A percentile compares a stretch with the other conserved stretches of the same genome.
phyloP scores from a whole-genome alignment of 805 yeast genomes.

The Candida loeiensis region DNA sequence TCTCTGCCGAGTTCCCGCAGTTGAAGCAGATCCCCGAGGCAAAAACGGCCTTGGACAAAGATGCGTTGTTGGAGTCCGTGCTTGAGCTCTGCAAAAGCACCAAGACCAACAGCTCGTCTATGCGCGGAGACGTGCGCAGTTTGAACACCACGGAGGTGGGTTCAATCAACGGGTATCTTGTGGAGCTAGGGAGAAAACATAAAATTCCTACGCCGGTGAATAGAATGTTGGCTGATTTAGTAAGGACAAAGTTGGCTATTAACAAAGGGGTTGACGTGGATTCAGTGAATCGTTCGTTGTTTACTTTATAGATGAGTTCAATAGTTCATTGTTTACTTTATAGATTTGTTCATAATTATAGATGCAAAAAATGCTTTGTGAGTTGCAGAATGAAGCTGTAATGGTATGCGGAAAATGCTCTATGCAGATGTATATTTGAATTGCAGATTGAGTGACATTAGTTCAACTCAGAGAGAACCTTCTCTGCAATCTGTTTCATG shows the following conservation, averaged over 20 bases:
- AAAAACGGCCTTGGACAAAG: constrained; percentile 25
- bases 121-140: constrained; percentile 62
- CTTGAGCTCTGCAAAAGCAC: constrained; percentile 34
- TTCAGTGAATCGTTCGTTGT: constrained; percentile 3
- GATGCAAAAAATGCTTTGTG: too few species aligned
- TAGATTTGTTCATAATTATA: too few species aligned
- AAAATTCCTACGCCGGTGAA: constrained; percentile 47
- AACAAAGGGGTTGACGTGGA: constrained; percentile 25
- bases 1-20: constrained; percentile 28
- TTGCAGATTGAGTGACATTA: neutral
- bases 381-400: too few species aligned
- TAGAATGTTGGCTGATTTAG: constrained; percentile 42
- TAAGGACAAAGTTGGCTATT: constrained; percentile 36
- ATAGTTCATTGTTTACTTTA: neutral
- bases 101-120: constrained; percentile 60
- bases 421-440: neutral
- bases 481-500: constrained; percentile 22
- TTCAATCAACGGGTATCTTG: constrained; percentile 79
- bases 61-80: constrained; percentile 33
- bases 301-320: neutral
- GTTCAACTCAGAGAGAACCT: constrained; percentile 1
- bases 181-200: constrained; percentile 47
- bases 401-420: too few species aligned
- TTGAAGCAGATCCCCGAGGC: constrained; percentile 30
- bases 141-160: constrained; percentile 71